These are phyloP conservation scores for Botrytis elliptica DNA, from an alignment of 2,329 filamentous ascomycete species.

Conservation along the genomic window DNA sequence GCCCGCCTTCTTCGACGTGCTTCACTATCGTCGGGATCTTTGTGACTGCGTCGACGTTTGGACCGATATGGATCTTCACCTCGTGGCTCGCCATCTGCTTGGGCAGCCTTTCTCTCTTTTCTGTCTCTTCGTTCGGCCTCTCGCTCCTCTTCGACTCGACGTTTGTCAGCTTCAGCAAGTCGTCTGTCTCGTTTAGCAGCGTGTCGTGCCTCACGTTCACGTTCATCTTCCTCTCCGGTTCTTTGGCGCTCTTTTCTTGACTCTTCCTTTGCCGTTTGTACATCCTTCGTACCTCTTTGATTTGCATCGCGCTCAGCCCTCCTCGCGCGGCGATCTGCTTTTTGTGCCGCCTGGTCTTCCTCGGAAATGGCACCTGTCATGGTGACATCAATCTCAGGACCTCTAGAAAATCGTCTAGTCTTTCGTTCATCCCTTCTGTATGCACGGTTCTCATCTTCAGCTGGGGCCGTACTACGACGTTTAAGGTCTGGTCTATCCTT, in stretches of 20 bases:
- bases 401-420: slow-evolving; percentile 43
- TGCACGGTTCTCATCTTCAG: slow-evolving; percentile 49
- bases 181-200: slow-evolving; percentile 54
- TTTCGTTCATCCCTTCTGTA: slow-evolving; percentile 41
- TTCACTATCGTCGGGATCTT: slow-evolving; percentile 52
- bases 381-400: slow-evolving; percentile 45
- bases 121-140: slow-evolving; percentile 44
- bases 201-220: slow-evolving; percentile 58
- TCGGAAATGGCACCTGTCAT: slow-evolving; percentile 50
- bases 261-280: slow-evolving; percentile 56
- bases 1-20: slow-evolving; percentile 55
- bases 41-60: slow-evolving; percentile 51
- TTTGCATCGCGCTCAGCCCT: slow-evolving; percentile 52
- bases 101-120: slow-evolving; percentile 43
- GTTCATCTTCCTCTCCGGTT: slow-evolving; percentile 59
- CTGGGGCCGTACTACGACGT: slow-evolving; percentile 51
- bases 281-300: slow-evolving; percentile 52
- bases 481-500: slow-evolving; percentile 47
- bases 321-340: slow-evolving; percentile 60
- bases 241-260: slow-evolving; percentile 55
- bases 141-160: slow-evolving; percentile 26
- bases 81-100: slow-evolving; percentile 48
- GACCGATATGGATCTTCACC: slow-evolving; percentile 42
- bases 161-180: slow-evolving; percentile 45
- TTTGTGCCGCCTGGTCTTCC: slow-evolving; percentile 59